Percentiles rank a stretch among this genome's conserved stretches.
Conservation (phyloP, 2,329 filamentous ascomycete genomes). For the Colletotrichum salicis region DNA sequence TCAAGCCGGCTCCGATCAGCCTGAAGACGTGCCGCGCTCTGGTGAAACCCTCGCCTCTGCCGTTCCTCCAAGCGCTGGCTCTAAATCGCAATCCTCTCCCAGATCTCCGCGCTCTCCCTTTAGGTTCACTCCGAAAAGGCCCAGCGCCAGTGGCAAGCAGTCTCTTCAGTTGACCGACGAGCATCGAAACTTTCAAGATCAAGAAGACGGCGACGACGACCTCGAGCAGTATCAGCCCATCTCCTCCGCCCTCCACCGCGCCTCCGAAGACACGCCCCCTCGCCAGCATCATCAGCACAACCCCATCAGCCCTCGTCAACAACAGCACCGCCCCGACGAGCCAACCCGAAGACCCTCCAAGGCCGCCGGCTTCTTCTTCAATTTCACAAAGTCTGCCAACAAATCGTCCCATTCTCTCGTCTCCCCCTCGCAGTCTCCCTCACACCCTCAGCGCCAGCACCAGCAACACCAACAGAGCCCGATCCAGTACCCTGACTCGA, state of each 20-base stretch:
- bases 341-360: slow-evolving; percentile 54
- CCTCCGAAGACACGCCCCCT: slow-evolving; percentile 37
- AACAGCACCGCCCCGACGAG: slow-evolving; percentile 39
- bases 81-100: slow-evolving; percentile 55
- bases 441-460: slow-evolving; percentile 34
- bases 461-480: slow-evolving; percentile 38
- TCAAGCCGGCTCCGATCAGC: slow-evolving; percentile 46
- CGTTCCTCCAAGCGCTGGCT: slow-evolving; percentile 45
- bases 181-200: slow-evolving; percentile 38
- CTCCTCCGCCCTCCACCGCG: slow-evolving; percentile 41
- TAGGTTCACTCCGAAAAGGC: slow-evolving; percentile 53
- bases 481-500: slow-evolving; percentile 47
- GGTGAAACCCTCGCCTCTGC: slow-evolving; percentile 45
- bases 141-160: slow-evolving; percentile 32
- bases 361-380: slow-evolving; percentile 59
- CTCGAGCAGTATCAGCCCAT: slow-evolving; percentile 41
- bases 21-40: slow-evolving; percentile 41
- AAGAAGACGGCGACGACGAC: slow-evolving; percentile 40
- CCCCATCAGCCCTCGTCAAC: slow-evolving; percentile 40
- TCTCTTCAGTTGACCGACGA: slow-evolving; percentile 32
- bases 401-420: slow-evolving; percentile 51
- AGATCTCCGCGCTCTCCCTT: slow-evolving; percentile 58
- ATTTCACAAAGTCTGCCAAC: slow-evolving; percentile 59
- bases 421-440: slow-evolving; percentile 38
- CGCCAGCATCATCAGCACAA: slow-evolving; percentile 40